These are phyloP conservation scores for Raffaelea arxii DNA, from an alignment of 2,329 filamentous ascomycete genomes.

Conservation along the genomic window DNA sequence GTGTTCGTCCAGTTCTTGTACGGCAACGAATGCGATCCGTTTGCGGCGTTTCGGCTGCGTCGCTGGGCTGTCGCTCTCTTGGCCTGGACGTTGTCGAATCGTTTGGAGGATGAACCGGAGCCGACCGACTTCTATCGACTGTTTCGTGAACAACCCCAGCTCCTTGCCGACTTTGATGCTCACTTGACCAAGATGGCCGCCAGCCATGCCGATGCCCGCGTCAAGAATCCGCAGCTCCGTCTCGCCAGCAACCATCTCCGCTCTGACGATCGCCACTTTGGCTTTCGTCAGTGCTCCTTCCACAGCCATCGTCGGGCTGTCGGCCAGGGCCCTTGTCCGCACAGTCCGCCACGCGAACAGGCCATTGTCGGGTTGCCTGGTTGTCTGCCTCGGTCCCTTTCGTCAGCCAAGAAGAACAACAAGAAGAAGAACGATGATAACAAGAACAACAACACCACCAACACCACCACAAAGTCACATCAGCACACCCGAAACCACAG, in stretches of 20 bases:
- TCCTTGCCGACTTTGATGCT: slow-evolving; percentile 38
- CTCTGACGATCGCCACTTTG: slow-evolving; percentile 47
- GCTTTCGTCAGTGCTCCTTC: slow-evolving; percentile 52
- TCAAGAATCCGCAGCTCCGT: slow-evolving; percentile 53
- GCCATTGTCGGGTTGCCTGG: too few relatives aligned
- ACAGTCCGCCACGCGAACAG: slow-evolving; percentile 15
- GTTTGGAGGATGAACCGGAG: slow-evolving; percentile 15
- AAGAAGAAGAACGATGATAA: neutral
- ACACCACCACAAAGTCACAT: neutral
- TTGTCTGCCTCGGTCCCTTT: too few relatives aligned
- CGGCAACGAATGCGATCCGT: slow-evolving; percentile 39
- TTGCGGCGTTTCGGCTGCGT: slow-evolving; percentile 40
- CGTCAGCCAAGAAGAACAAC: neutral
- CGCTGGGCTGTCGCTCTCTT: slow-evolving; percentile 53
- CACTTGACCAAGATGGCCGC: slow-evolving; percentile 43
- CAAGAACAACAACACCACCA: neutral
- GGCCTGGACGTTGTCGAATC: slow-evolving; percentile 39
- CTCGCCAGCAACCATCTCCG: slow-evolving; percentile 45
- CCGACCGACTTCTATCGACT: slow-evolving; percentile 19
- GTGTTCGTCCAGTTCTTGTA: slow-evolving; percentile 43
- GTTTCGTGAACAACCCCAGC: slow-evolving; percentile 36
- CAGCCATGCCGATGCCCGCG: slow-evolving; percentile 39
- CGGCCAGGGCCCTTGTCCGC: slow-evolving; percentile 44
- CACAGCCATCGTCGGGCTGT: slow-evolving; percentile 47
- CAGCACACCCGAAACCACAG: neutral